Evolutionary conservation across 1,284 basidiomycete genomes (phyloP).

Genomic region (Porodaedalea pini): DNA sequence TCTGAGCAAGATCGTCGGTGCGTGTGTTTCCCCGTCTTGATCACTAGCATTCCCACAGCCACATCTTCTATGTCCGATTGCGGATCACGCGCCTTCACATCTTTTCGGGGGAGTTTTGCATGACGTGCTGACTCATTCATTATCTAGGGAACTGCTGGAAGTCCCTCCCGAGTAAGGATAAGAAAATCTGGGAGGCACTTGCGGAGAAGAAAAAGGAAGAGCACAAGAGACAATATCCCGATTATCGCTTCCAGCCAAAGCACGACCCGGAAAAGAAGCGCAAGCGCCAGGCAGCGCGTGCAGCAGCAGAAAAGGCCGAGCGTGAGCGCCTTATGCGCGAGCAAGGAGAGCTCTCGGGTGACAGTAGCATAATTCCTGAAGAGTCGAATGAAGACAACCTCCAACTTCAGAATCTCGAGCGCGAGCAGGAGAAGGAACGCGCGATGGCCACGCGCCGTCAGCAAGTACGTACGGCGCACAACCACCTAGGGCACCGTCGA

Average conservation of each 20-base stretch:
- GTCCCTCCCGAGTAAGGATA: conserved; percentile 60
- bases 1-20: conserved; percentile 69
- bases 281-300: conserved; percentile 16
- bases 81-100: background rate
- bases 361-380: background rate
- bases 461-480: conserved; percentile 23
- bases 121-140: background rate
- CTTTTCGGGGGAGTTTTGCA: background rate
- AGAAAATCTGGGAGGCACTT: conserved; percentile 58
- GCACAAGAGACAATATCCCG: conserved; percentile 60
- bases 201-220: conserved; percentile 66
- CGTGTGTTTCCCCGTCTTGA: conserved; percentile 24
- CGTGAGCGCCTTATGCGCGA: conserved; percentile 10
- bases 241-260: conserved; percentile 67
- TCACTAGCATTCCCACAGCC: background rate
- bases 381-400: background rate
- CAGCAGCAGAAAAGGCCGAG: conserved; percentile 29
- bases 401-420: background rate
- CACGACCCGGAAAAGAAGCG: conserved; percentile 47
- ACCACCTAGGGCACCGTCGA: conserved; percentile 43
- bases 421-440: conserved; percentile 20
- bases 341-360: background rate
- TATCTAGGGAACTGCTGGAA: conserved; percentile 64
- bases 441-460: conserved; percentile 52
- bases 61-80: background rate